Percentiles rank a stretch among this genome's conserved stretches.
Evolutionary conservation across 768 basidiomycete genomes (phyloP).

Genomic region (Calocybe cyanea): DNA sequence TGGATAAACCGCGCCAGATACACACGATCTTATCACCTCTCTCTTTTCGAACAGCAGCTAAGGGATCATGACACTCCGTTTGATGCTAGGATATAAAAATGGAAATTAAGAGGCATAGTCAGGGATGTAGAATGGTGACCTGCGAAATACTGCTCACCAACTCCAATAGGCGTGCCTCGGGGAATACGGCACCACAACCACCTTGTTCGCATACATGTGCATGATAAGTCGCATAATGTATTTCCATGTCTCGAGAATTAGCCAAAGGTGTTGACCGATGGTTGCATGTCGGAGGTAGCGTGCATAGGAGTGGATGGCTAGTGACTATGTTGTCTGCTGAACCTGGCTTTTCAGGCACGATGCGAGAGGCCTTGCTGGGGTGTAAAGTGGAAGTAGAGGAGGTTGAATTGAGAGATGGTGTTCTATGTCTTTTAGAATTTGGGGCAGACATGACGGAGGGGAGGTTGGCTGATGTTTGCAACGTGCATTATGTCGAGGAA

Average conservation of each 20-base stretch:
- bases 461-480: not conserved
- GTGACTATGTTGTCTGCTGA: conserved; percentile 11
- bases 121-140: not conserved
- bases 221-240: conserved; percentile 81
- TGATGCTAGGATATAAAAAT: too few species aligned
- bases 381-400: conserved; percentile 24
- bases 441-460: conserved; percentile 14
- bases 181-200: conserved; percentile 79
- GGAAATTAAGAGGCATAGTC: not conserved
- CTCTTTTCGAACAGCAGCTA: conserved; percentile 72
- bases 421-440: conserved; percentile 32
- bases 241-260: conserved; percentile 67
- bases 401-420: conserved; percentile 33
- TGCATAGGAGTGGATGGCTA: conserved; percentile 52
- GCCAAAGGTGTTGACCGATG: conserved; percentile 60
- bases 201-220: conserved; percentile 74
- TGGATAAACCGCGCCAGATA: conserved; percentile 8
- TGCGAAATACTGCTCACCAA: conserved; percentile 64
- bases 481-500: not conserved
- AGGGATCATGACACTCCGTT: conserved; percentile 84
- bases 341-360: conserved; percentile 15
- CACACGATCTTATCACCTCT: conserved; percentile 84
- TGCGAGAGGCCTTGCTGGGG: conserved; percentile 26
- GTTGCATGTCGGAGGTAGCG: conserved; percentile 81
- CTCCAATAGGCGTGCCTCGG: conserved; percentile 73